Base-by-base conservation (phyloP, 148 eudicot genomes). In the Cornus kousa region DNA sequence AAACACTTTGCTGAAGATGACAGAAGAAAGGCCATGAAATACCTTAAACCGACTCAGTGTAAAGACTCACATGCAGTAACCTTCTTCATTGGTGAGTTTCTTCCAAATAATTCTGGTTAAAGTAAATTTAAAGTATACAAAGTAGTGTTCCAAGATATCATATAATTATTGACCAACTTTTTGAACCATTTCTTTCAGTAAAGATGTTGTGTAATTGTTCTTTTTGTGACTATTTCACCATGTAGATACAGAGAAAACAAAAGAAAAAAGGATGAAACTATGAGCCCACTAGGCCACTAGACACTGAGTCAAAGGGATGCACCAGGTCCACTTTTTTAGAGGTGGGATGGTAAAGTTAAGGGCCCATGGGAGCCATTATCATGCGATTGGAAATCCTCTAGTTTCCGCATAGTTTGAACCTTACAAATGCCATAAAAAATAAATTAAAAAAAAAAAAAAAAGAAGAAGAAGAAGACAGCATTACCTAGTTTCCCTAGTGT, bases 1-100 rank as follows among this genome's bases (percentile, higher is more conserved):
- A 91, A 90, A 82, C 89, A 96, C 74, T 94, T 93, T 59, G 89
- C 98, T 9, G 79, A 89, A 77, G 99, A 94, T 79, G 91, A 96
- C 78, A 87, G 79, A 83, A 87, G 89, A 64, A 96, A 89, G 81
- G 99, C 98, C 68, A 93, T 94, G 99, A 94, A 87, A 72, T 96
- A 96, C 87, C 93, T 96, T 17, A 96, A 89, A 74, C 99, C 98
- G 13, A 87, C 90, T 67, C 99, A 91, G 74, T 88, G 83, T 43
- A 90, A 88, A 84, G 99, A 93, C 70, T 96, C 99, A 7, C 99
- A 96, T 84, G 81, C 91, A 23, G 88, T 92, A 13, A 96, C 98
- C 46, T 96, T 94, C 88, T 96, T 96, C 81, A 96, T 88, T 53
- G 99, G 98, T 96, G 79, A 89, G 95, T 24, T 69, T 65, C 69